Conservation (phyloP, 441 rosid genomes). For the Populus hybrid region DNA sequence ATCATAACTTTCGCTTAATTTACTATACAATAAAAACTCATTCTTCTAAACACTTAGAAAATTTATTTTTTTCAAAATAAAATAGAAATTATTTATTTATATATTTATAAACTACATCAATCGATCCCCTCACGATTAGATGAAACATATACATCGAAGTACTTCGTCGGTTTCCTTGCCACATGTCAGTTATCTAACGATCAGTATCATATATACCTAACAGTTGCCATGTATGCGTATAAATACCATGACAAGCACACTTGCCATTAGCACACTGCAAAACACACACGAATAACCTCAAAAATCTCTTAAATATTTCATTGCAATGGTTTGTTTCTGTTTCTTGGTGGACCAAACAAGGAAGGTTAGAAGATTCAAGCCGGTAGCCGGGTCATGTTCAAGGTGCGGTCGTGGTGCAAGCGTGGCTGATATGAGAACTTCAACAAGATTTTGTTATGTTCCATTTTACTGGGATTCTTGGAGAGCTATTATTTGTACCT, state of each 20-base stretch:
- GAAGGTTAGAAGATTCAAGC: conserved; percentile 52
- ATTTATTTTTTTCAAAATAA: too few species aligned
- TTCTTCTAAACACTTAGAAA: not conserved
- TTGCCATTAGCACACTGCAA: not conserved
- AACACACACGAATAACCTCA: not conserved
- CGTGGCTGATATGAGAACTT: conserved; percentile 73
- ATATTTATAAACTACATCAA: too few species aligned
- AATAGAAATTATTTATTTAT: too few species aligned
- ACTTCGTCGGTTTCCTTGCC: not conserved
- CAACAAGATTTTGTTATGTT: conserved; percentile 54
- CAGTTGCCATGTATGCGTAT: not conserved
- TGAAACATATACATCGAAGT: not conserved
- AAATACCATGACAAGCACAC: not conserved
- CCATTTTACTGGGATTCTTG: conserved; percentile 59
- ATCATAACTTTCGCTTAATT: too few species aligned
- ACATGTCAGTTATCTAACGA: not conserved
- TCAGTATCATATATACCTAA: not conserved
- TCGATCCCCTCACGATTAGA: not conserved
- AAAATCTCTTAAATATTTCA: not conserved
- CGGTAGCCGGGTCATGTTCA: conserved; percentile 68
- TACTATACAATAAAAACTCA: too few species aligned
- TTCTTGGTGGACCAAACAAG: conserved; percentile 65
- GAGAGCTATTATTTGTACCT: too few species aligned
- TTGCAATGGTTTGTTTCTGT: conserved; percentile 59
- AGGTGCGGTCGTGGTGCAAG: conserved; percentile 68